Conservation (phyloP, 768 basidiomycete genomes). For the Tylopilus vinaceipallidus region DNA sequence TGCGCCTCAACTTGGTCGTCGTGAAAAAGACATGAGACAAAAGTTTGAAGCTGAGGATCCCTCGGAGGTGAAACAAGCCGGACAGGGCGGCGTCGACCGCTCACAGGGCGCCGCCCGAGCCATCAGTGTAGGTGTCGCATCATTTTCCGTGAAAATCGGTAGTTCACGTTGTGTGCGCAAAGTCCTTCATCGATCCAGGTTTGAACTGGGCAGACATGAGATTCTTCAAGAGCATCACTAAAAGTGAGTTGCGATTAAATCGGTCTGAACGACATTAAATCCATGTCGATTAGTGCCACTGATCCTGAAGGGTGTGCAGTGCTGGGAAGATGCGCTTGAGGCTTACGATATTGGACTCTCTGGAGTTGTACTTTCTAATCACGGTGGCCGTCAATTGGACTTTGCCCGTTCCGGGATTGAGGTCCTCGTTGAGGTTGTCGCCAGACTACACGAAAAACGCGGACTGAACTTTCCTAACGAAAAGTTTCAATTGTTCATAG, state of each 20-base stretch:
- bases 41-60: conserved; percentile 80
- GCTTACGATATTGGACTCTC: conserved; percentile 76
- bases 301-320: conserved; percentile 86
- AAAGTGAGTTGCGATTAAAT: conserved; percentile 39
- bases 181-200: conserved; percentile 95
- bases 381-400: conserved; percentile 78
- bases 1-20: conserved; percentile 91
- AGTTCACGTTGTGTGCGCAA: not conserved
- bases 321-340: conserved; percentile 85
- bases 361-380: conserved; percentile 85
- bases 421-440: conserved; percentile 83
- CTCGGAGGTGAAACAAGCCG: conserved; percentile 42
- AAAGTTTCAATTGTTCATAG: conserved; percentile 82
- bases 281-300: conserved; percentile 66
- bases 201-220: conserved; percentile 69
- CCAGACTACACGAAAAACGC: conserved; percentile 62
- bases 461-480: conserved; percentile 74
- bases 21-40: conserved; percentile 97
- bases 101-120: conserved; percentile 93
- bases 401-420: conserved; percentile 87
- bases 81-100: conserved; percentile 59
- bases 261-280: conserved; percentile 1
- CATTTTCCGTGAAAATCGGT: not conserved
- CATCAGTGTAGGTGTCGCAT: conserved; percentile 64
- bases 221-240: conserved; percentile 78